These are phyloP conservation scores for Pseudocercospora fijiensis DNA, from an alignment of 2,329 filamentous ascomycete genomes.

Conservation along the genomic window DNA sequence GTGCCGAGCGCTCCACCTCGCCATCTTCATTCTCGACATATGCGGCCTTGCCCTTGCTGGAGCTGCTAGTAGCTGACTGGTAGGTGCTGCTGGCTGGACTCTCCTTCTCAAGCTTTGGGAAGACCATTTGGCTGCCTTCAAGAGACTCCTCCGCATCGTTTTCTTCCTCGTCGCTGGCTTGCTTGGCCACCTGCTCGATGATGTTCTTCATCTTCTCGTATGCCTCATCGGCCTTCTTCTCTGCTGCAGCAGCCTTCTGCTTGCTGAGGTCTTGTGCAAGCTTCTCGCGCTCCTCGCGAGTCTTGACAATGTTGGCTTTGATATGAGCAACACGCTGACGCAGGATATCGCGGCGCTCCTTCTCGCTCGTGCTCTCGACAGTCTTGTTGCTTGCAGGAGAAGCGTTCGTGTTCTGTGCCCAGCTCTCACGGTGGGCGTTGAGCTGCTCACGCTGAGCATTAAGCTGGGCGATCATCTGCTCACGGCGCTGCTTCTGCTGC, in stretches of 20 bases:
- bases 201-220: constrained; percentile 34
- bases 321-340: constrained; percentile 36
- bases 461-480: constrained; percentile 36
- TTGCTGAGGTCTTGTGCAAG: constrained; percentile 25
- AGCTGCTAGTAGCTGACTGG: constrained; percentile 49
- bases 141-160: constrained; percentile 32
- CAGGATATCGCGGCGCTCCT: constrained; percentile 33
- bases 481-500: constrained; percentile 38
- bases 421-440: constrained; percentile 18
- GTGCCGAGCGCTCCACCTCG: constrained; percentile 48
- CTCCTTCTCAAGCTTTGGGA: constrained; percentile 94
- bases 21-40: constrained; percentile 60
- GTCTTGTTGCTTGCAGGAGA: constrained; percentile 5
- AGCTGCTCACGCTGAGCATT: constrained; percentile 28
- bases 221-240: constrained; percentile 34
- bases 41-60: constrained; percentile 48
- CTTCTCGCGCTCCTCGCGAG: constrained; percentile 35
- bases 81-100: constrained; percentile 80
- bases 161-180: constrained; percentile 38
- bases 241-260: constrained; percentile 33
- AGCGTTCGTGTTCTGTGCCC: constrained; percentile 12
- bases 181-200: constrained; percentile 37
- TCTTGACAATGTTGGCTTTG: constrained; percentile 37
- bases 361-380: constrained; percentile 18
- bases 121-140: constrained; percentile 76